Evolutionary conservation across 441 rosid species (phyloP).

Genomic region (Mallotus japonicus): DNA sequence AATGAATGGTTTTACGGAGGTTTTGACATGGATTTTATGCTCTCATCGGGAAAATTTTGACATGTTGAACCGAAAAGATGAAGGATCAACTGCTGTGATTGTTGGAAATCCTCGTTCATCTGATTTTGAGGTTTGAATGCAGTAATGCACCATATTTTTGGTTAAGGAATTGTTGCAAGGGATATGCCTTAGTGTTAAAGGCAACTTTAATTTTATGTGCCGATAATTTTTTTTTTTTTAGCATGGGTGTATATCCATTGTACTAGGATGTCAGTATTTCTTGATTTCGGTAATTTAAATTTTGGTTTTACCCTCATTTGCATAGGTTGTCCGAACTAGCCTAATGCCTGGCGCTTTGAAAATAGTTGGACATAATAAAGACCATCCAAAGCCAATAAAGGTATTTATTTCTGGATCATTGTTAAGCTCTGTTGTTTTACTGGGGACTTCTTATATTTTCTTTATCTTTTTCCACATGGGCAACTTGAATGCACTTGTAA

Average conservation of each 20-base stretch:
- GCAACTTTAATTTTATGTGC: background rate
- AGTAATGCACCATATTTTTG: background rate
- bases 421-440: background rate
- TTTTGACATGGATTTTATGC: constrained; percentile 78
- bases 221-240: background rate
- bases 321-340: constrained; percentile 69
- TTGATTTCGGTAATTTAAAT: background rate
- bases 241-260: no score
- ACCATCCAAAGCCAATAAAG: constrained; percentile 95
- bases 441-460: background rate
- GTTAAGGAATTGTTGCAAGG: background rate
- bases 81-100: constrained; percentile 52
- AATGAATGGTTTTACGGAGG: constrained; percentile 76
- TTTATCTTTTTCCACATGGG: background rate
- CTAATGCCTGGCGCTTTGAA: constrained; percentile 94
- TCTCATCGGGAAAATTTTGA: constrained; percentile 65
- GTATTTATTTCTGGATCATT: constrained; percentile 31
- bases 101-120: constrained; percentile 84
- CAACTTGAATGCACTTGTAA: background rate
- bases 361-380: constrained; percentile 82
- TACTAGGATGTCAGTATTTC: background rate
- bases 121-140: constrained; percentile 90
- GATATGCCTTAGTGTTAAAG: background rate
- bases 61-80: constrained; percentile 69
- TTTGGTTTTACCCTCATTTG: constrained; percentile 10